Evolutionary conservation across 2,329 filamentous ascomycete genomes (phyloP), one percentile per base, ranked within the genome.

Genomic region (Pyricularia sp.): DNA sequence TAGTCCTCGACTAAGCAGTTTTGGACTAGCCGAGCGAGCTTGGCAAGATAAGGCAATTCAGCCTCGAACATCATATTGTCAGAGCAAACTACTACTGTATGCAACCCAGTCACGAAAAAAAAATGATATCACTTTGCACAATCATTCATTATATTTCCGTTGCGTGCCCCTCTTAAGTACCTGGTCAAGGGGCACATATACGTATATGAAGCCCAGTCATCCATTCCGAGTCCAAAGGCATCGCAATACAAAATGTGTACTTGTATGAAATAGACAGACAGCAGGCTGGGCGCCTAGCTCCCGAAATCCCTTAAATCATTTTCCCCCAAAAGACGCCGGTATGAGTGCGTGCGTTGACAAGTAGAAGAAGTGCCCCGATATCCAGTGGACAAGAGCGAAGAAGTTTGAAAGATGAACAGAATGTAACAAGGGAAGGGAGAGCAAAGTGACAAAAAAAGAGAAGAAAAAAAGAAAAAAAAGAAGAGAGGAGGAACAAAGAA

Each of bases 311-410:
- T 26, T 9, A 57, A 57, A 57, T 57, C 53, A 57, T 57, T 57
- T 10, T 28, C 22, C 53, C 53, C 53, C 40, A 49, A 28, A 19
- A 57, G 60, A 74, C 71, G 67, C 76, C 71, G 64, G 72, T 57
- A 64, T 40, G 24, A 59, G 63, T 65, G 63, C 22, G 62, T 63
- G 63, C 65, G 62, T 24, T 57, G 24, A 26, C 10, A 22, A 55
- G n/a, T 28, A 57, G 2, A 53, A 53, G 24, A 26, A 57, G n/a
- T 13, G 22, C 53, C 22, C 53, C 22, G 24, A 24, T 57, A 57
- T 26, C 59, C 59, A 35, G 31, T 35, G 59, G 59, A 31, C 19
- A 30, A 28, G 59, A 31, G 59, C 28, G 3, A 61, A 61, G 28
- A n/a, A 61, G n/a, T 8, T 16, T 16, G 10, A 12, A 28, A 60